A percentile compares a stretch with the other conserved stretches of the same genome.
Conservation (phyloP, 108 stramenopile genomes). For the Cylindrotheca fusiformis region DNA sequence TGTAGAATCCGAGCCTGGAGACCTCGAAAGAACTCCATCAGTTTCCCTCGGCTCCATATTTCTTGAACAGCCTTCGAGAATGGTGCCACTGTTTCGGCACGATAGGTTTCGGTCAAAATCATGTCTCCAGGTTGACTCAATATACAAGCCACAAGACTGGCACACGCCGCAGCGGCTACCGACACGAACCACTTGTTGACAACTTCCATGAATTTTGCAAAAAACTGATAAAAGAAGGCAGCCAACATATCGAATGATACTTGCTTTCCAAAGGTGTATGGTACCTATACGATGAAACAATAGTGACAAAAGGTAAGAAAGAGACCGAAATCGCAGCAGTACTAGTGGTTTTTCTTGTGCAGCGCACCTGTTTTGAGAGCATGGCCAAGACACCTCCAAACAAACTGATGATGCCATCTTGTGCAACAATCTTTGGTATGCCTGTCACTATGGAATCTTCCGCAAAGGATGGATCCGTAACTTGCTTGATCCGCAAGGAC, state of each 20-base stretch:
- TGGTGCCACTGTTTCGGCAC: slow-evolving; percentile 10
- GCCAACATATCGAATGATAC: slow-evolving; percentile 86
- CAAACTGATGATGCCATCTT: slow-evolving; percentile 67
- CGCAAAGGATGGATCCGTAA: slow-evolving; percentile 79
- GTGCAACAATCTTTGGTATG: slow-evolving; percentile 52
- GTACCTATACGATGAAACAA: slow-evolving; percentile 34
- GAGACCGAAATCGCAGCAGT: no score
- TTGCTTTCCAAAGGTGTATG: slow-evolving; percentile 95
- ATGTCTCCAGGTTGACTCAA: slow-evolving; percentile 95
- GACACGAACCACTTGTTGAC: slow-evolving; percentile 66
- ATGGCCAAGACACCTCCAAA: slow-evolving; percentile 87
- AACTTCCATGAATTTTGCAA: not conserved
- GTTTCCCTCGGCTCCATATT: slow-evolving; percentile 18
- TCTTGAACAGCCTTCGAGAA: slow-evolving; percentile 29
- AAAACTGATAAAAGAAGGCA: slow-evolving; percentile 48
- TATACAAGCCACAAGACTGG: slow-evolving; percentile 84
- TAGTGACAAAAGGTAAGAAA: not conserved
- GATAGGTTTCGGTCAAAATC: slow-evolving; percentile 85
- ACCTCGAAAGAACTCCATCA: slow-evolving; percentile 75
- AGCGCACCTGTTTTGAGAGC: slow-evolving; percentile 78
- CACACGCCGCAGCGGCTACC: slow-evolving; percentile 62
- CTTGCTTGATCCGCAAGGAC: slow-evolving; percentile 85
- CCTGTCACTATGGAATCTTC: slow-evolving; percentile 52
- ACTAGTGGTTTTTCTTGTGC: no score
- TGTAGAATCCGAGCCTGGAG: slow-evolving; percentile 84